Evolutionary conservation across 805 yeast genomes (phyloP), one percentile per base, ranked within the genome.

Genomic region (Candida boleticola): DNA sequence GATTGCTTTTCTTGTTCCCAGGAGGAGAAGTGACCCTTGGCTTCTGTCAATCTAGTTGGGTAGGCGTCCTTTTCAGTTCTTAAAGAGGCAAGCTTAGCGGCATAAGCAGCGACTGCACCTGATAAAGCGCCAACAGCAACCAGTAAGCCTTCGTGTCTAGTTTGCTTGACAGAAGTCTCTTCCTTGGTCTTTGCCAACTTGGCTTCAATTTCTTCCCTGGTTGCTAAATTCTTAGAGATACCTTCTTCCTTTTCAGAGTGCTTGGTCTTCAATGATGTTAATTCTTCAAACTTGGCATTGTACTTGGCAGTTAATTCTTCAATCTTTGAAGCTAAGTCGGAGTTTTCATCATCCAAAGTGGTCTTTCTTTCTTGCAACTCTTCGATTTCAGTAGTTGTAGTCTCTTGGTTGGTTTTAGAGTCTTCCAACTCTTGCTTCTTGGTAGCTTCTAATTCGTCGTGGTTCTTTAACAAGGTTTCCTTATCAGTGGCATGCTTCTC

Each of bases 1-100:
- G 57, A 65, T 36, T 66, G 63, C 57, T 66, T 65, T 46, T 77
- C 80, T 4, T 51, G 51, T 46, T 69, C 66, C 82, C 82, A 78
- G 17, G 57, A 57, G 21, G 50, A 42, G 40, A 54, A 61, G 36
- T 74, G 59, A 34, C 68, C 54, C 48, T 68, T 60, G 16, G 82
- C 81, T 6, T 61, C 67, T 17, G 48, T 51, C 42, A 73, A 65
- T 49, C 75, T 65, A 1, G 45, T 39, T 2, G 52, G 50, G 42
- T 76, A 61, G 21, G 47, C 53, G 29, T 63, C 67, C 50, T 68
- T 71, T 29, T 68, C 78, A 29, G 60, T 40, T 31, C 58, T 57
- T 51, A 76, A 62, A 26, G 57, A 44, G 11, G 60, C 50, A 44
- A 76, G 61, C 47, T 73, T 73, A 23, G 76, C 61, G 20, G 70